Conservation (phyloP, 192 early-diverging fungal species). For the Gorgonomyces haynaldii region DNA sequence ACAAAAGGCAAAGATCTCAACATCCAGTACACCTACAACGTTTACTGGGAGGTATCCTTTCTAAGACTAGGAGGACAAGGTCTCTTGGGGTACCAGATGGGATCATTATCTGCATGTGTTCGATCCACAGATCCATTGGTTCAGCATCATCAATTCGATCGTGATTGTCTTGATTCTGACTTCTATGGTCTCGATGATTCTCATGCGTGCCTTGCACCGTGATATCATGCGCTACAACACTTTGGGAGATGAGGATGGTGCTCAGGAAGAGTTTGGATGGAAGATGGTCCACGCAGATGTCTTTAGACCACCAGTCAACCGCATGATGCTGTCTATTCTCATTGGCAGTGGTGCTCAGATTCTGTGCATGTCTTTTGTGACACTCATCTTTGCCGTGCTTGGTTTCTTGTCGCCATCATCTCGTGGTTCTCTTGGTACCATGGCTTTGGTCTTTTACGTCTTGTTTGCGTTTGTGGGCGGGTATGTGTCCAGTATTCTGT, state of each 20-base stretch:
- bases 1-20: conserved; percentile 13
- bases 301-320: conserved; percentile 38
- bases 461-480: conserved; percentile 74
- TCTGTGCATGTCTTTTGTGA: conserved; percentile 36
- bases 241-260: conserved; percentile 37
- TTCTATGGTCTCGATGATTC: conserved; percentile 48
- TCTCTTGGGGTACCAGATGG: conserved; percentile 47
- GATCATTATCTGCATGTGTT: conserved; percentile 42
- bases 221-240: conserved; percentile 50
- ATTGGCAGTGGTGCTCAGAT: conserved; percentile 48
- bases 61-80: conserved; percentile 13
- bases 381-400: conserved; percentile 76
- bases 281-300: conserved; percentile 56
- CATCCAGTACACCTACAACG: conserved; percentile 36
- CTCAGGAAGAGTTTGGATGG: conserved; percentile 54
- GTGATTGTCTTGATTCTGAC: conserved; percentile 45
- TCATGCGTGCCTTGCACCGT: conserved; percentile 43
- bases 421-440: conserved; percentile 81
- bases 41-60: conserved; percentile 29
- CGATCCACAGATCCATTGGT: conserved; percentile 50
- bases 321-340: conserved; percentile 41
- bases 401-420: conserved; percentile 79
- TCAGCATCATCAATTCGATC: conserved; percentile 48
- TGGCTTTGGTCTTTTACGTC: conserved; percentile 86
- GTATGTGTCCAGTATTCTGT: conserved; percentile 74